Conservation (phyloP, 106 monocot species). For the Dendrobium officinale region DNA sequence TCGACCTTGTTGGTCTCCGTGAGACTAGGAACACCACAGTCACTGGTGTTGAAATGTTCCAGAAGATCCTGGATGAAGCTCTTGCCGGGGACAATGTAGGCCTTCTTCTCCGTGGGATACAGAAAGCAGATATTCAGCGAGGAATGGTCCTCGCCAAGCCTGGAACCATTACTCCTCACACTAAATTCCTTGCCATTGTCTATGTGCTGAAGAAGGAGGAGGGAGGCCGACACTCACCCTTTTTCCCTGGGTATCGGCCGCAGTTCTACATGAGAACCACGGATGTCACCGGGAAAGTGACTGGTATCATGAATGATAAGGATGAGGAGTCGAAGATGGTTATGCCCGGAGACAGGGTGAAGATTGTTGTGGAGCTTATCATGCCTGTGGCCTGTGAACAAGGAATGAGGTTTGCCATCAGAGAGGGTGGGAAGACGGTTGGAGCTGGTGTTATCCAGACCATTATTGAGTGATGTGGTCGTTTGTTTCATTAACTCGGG, state of each 20-base stretch:
- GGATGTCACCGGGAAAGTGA: constrained; percentile 66
- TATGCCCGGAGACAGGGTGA: constrained; percentile 72
- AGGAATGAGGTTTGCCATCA: constrained; percentile 65
- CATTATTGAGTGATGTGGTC: constrained; percentile 30
- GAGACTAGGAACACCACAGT: constrained; percentile 58
- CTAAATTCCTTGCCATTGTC: constrained; percentile 55
- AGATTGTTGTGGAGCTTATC: constrained; percentile 72
- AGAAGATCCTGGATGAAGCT: constrained; percentile 76
- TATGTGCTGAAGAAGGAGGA: constrained; percentile 82
- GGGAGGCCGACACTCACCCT: constrained; percentile 73
- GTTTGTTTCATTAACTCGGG: not conserved
- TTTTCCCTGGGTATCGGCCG: constrained; percentile 59
- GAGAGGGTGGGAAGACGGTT: constrained; percentile 75
- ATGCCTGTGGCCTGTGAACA: constrained; percentile 62
- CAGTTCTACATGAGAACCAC: constrained; percentile 84
- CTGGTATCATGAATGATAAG: constrained; percentile 58
- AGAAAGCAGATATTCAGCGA: constrained; percentile 59
- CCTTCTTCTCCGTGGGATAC: constrained; percentile 56
- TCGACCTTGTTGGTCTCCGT: constrained; percentile 59
- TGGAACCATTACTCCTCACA: constrained; percentile 71
- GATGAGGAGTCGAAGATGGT: constrained; percentile 76
- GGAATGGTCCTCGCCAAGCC: constrained; percentile 73
- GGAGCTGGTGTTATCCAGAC: constrained; percentile 65
- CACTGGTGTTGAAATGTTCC: constrained; percentile 86
- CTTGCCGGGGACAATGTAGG: constrained; percentile 73